Base-by-base conservation (phyloP, 139 green algal genomes). In the Marvania coccoides region DNA sequence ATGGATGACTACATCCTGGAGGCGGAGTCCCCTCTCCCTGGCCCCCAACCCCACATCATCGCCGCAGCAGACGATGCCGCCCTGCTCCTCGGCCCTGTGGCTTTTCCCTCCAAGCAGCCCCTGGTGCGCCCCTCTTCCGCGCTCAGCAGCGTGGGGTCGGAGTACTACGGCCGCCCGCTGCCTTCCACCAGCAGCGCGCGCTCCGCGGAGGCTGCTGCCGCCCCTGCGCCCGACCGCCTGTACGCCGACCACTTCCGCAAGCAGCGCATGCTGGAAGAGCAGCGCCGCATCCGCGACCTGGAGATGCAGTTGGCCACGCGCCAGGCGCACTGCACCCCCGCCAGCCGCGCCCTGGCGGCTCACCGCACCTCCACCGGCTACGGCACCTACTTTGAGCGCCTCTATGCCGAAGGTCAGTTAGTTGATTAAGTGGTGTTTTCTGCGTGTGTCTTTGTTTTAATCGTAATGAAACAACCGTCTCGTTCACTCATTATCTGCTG, bases 301-400 rank as follows among this genome's bases (percentile, higher is more conserved):
- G 60, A 81, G 60, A 33, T 60, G 14, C 69, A 75, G 30, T 45
- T 84, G 55, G 65, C 40, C 12, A 67, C 57, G 39, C 28, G 66
- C 38, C 64, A 76, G 69, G 68, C 74, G 46, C 64, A 61, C 65
- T 88, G 90, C 39, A 82, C 68, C 19, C 86, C 77, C 69, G 81
- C 84, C 45, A 88, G 78, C 62, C 57, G 70, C 45, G 70, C 86
- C 61, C 85, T 94, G 75, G 88, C 85, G 62, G 59, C 65, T 9
- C 73, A 81, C 26, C 74, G 87, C 4, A 84, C 39, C 47, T 34
- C 56, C 10, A 84, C 77, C 8, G 63, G 63, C 1, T 92, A 85
- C 72, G 67, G 72, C 23, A 91, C 89, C 65, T 92, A 93, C 47
- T 85, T 85, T 15, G 84, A 92, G 76, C 86, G 89, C 69, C 74